Base-by-base conservation (phyloP, 1,284 basidiomycete genomes). In the Trametes pubescens region DNA sequence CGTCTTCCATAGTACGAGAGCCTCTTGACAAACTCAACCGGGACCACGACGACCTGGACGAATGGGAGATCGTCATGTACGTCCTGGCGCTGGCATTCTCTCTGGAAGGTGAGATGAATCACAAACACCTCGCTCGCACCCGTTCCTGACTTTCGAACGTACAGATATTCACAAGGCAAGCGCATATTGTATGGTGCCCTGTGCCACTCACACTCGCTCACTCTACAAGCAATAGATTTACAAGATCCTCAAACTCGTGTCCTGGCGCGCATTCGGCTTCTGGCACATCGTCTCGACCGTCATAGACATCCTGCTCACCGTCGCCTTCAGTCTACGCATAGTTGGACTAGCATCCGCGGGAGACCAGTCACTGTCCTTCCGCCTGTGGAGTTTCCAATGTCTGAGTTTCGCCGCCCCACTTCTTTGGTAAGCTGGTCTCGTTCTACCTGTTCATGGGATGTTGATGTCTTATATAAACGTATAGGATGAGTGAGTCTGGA, bases 381-480 rank as follows among this genome's bases (percentile, higher is more conserved):
- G 89, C 56, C 75, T 93, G n/a, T 81, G 77, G 64, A 95, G 93
- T 75, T 97, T 96, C 79, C 94, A 95, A 74, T 84, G 94, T 22
- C 78, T 97, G 37, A 93, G 93, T 79, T 94, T 91, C 74, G 94
- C 91, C 5, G 86, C 93, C 1, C 95, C 94, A 0, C 83, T 96
- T 46, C 91, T 96, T 54, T 96, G 94, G 91, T 92, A 68, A 65
- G 87, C 77, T 43, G 10, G 14, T 11, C 5, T 44, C 46, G 40
- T 7, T 21, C 4, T 2, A 21, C 8, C 10, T 49, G 32, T 6
- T 49, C n/a, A 8, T 22, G 1, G 7, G 2, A 32, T 37, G n/a
- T 14, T 22, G 6, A 40, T 52, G 9, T 34, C 29, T 38, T 5
- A 46, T 6, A 26, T 32, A 22, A 13, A 34, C 26, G 4, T 29